A percentile compares a stretch with the other conserved stretches of the same genome.
These are phyloP conservation scores for Penicillium corylophilum DNA, from an alignment of 2,329 filamentous ascomycete species.

Conservation along the genomic window DNA sequence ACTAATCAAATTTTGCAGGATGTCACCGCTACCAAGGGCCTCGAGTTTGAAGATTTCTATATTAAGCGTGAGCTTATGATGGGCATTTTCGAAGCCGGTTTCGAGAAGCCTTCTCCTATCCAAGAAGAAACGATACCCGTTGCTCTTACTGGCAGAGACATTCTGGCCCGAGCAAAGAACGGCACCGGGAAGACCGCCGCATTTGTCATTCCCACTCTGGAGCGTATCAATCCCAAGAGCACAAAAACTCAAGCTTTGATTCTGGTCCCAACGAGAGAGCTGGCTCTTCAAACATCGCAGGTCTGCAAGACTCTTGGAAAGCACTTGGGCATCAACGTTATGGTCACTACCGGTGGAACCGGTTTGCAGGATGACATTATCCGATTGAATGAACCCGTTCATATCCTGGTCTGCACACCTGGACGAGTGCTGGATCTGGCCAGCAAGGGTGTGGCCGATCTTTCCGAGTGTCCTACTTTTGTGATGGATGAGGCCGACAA, in stretches of 20 bases:
- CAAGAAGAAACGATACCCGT: slow-evolving; percentile 99
- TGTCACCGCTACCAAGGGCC: slow-evolving; percentile 95
- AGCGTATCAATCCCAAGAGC: slow-evolving; percentile 95
- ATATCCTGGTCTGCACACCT: slow-evolving; percentile 96
- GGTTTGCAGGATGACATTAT: slow-evolving; percentile 95
- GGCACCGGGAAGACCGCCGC: slow-evolving; percentile 98
- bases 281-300: slow-evolving; percentile 97
- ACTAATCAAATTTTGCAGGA: slow-evolving; percentile 58
- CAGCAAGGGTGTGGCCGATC: slow-evolving; percentile 92
- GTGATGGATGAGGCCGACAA: slow-evolving; percentile 99
- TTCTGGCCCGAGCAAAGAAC: slow-evolving; percentile 95
- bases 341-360: slow-evolving; percentile 98
- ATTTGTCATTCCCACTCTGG: slow-evolving; percentile 91
- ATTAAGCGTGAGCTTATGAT: slow-evolving; percentile 94
- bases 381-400: slow-evolving; percentile 87
- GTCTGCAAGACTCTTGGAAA: slow-evolving; percentile 98
- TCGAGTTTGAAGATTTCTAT: slow-evolving; percentile 96
- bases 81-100: slow-evolving; percentile 98
- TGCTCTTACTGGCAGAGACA: slow-evolving; percentile 89
- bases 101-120: slow-evolving; percentile 97
- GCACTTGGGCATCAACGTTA: slow-evolving; percentile 94
- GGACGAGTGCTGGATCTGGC: slow-evolving; percentile 94
- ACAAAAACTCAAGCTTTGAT: slow-evolving; percentile 96
- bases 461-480: slow-evolving; percentile 95
- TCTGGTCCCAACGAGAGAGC: slow-evolving; percentile 91